Evolutionary conservation across 2,329 filamentous ascomycete species (phyloP), one percentile per base, ranked within the genome.

Genomic region (Cordyceps fumosorosea): DNA sequence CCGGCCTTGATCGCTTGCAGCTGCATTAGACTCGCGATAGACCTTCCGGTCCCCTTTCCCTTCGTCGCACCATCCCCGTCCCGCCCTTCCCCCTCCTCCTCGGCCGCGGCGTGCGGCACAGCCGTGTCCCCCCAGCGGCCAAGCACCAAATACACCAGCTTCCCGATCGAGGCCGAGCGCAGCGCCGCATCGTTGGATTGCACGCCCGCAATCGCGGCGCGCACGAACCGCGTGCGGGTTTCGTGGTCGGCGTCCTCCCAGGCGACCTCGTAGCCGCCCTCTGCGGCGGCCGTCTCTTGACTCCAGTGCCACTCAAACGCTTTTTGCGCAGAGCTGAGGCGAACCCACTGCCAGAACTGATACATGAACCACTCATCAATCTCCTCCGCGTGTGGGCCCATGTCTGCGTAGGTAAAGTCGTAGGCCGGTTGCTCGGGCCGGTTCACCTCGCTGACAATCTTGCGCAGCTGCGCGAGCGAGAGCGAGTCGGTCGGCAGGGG

Each of bases 361-460:
- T 98, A 97, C 59, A 89, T 87, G 75, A 99, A 99, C 95, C 95
- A 99, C 77, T 99, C 95, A 72, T 98, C 91, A 54, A 99, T 81
- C 78, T 99, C 95, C 66, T 95, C 91, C 20, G 90, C 86, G 68
- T 96, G 88, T 0, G 85, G 79, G 24, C 88, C 87, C 62, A 84
- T 83, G 73, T 93, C 89, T 29, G 83, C 78, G 76, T 93, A 93
- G 65, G 84, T 84, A 72, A 96, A 99, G 64, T 95, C 92, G 78
- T 99, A 99, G 12, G 86, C 85, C 50, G 83, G 80, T 56, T 88
- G 84, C 66, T 92, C 89, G 57, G 81, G 72, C 65, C 84, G 85
- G 18, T 89, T 89, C 67, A 91, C 86, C 63, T 93, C 89, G 65
- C 86, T 84, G 20, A 93, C 88, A 60, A 93, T 83, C 66, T 84